Base-by-base conservation (phyloP, 2,329 filamentous ascomycete genomes). In the Fusarium sp. region DNA sequence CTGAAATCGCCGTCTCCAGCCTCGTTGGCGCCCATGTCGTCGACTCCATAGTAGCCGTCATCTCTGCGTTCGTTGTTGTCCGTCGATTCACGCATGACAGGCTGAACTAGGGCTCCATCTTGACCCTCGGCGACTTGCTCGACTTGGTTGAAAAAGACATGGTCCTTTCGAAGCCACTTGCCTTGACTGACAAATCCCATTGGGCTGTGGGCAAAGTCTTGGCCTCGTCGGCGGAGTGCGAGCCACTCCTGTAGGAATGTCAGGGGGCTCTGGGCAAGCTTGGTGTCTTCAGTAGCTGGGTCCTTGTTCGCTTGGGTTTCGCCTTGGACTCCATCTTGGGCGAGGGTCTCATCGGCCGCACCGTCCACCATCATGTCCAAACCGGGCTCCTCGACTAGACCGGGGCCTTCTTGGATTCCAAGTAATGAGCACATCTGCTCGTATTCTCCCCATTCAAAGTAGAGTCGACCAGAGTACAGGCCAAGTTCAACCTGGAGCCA, bases 401-500 rank as follows among this genome's bases (percentile, higher is more conserved):
- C 7, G 7, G 54, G 31, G 3, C 50, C 63, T 9, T 71, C 69
- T 27, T 67, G 37, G 3, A 82, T 79, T 0, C 80, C 82, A 3
- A 87, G 74, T 18, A 84, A 77, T 1, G 66, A 40, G 13, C 77
- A 80, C 18, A 88, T 74, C 2, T 67, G 42, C 1, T 68, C 54
- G 54, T 86, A 84, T 52, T 91, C 89, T 0, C 81, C 71, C 79
- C 83, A 89, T 0, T 86, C 83, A 62, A 92, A 87, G 73, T 93
- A 93, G 0, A 93, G 82, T 0, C 90, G 84, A 0, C 91, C 91
- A 0, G 89, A 83, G 63, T 91, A 86, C 9, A 93, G 83, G 0
- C 90, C 90, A 0, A 93, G 77, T 74, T 93, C 88, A 0, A 89
- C 83, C 1, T 79, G 83, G 0, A 93, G 80, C 88, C 89, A 91